phyloP scores from a whole-genome alignment of 768 basidiomycete species.

The Tylopilus vinaceipallidus region DNA sequence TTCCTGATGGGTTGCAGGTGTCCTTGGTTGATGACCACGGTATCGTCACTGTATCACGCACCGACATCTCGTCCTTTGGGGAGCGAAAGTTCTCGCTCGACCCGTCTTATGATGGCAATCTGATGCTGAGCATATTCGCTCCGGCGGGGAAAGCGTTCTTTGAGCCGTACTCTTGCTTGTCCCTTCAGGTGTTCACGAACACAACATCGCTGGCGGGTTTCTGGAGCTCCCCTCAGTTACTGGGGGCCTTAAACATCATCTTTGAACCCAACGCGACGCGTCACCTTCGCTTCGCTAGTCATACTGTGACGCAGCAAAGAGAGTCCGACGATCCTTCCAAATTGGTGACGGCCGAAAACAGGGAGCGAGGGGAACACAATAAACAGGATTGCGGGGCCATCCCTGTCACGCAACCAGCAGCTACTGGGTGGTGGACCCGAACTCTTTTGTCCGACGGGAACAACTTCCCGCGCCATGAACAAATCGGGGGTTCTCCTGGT shows the following conservation, averaged over 20 bases:
- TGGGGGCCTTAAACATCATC: constrained; percentile 10
- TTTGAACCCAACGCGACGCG: constrained; percentile 9
- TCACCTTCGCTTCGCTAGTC: constrained; percentile 7
- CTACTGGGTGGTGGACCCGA: constrained; percentile 15
- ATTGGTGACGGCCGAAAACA: background rate
- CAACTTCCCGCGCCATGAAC: constrained; percentile 1
- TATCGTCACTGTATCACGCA: background rate
- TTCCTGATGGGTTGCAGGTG: background rate
- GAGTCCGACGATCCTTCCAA: background rate
- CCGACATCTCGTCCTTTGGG: background rate
- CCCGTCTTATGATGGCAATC: background rate
- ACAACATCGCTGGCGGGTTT: no score
- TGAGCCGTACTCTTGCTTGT: constrained; percentile 3
- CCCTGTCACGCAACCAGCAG: constrained; percentile 6
- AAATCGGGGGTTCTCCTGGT: constrained; percentile 3
- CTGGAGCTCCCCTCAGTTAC: background rate
- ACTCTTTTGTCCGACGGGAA: background rate
- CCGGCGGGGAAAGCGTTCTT: background rate
- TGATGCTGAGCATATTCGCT: constrained; percentile 4
- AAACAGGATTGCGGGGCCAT: background rate
- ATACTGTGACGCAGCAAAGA: background rate
- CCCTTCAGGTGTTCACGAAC: background rate
- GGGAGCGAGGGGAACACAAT: background rate
- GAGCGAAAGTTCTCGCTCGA: background rate
- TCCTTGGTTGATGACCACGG: constrained; percentile 7